These are phyloP conservation scores for Rhynchospora tenuis DNA, from an alignment of 176 grass and related monocot species.

Conservation along the genomic window DNA sequence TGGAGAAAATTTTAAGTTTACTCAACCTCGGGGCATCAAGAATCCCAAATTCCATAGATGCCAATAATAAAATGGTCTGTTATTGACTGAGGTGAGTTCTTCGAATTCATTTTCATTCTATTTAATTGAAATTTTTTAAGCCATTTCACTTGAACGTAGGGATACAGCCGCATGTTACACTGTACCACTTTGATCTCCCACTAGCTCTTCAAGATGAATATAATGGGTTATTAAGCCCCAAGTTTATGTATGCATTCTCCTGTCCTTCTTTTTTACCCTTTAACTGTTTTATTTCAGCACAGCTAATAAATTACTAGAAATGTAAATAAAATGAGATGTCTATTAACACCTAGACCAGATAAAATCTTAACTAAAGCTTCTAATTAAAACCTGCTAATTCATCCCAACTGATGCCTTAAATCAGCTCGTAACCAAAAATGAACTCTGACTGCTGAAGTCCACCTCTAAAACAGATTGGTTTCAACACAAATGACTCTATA, in stretches of 20 bases:
- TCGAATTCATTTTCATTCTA: background rate
- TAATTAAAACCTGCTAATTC: background rate
- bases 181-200: slow-evolving; percentile 74
- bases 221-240: slow-evolving; percentile 43
- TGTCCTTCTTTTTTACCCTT: background rate
- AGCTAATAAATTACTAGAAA: too few species aligned
- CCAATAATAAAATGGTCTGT: background rate
- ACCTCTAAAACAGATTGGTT: background rate
- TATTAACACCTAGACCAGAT: background rate
- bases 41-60: background rate
- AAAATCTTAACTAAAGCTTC: background rate
- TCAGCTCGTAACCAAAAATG: background rate
- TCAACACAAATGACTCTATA: background rate
- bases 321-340: background rate
- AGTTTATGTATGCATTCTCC: slow-evolving; percentile 42
- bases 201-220: slow-evolving; percentile 63
- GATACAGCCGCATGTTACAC: slow-evolving; percentile 62
- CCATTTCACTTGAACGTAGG: slow-evolving; percentile 25
- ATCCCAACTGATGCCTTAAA: background rate
- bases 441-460: background rate
- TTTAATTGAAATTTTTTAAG: background rate
- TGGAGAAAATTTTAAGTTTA: background rate
- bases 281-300: background rate
- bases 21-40: background rate
- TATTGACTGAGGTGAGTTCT: background rate